phyloP scores from a whole-genome alignment of 2,329 filamentous ascomycete genomes.

The Cadophora sp. region DNA sequence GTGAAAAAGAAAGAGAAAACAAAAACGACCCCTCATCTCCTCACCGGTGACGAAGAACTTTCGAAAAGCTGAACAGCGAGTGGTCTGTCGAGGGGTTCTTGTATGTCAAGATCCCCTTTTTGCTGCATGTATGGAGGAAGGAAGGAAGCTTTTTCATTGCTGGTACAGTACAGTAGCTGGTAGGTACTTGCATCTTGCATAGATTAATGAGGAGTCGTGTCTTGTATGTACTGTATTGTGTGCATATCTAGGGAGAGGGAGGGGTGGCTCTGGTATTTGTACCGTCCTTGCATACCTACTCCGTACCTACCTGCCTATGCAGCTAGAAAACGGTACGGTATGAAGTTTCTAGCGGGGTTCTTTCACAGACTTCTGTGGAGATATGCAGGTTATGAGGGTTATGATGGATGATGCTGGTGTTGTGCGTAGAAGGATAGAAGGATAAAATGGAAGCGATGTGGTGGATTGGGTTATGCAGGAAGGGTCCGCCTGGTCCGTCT shows the following conservation, averaged over 20 bases:
- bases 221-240: neutral
- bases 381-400: neutral
- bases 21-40: neutral
- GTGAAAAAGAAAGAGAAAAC: neutral
- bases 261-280: neutral
- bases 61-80: neutral
- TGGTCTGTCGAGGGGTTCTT: conserved; percentile 9
- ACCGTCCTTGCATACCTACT: neutral
- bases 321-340: neutral
- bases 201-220: neutral
- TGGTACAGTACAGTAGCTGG: too few relatives aligned
- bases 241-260: neutral
- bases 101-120: conserved; percentile 11
- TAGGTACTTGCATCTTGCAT: conserved; percentile 5
- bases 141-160: too few relatives aligned
- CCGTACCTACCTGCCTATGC: too few relatives aligned
- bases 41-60: neutral
- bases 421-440: conserved; percentile 14
- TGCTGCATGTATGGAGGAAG: neutral
- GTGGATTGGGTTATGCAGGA: neutral
- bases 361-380: too few relatives aligned
- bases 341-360: too few relatives aligned
- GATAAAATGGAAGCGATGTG: neutral
- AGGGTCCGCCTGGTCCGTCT: neutral
- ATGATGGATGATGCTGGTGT: neutral